Evolutionary conservation across 2,329 filamentous ascomycete genomes (phyloP), one percentile per base, ranked within the genome.

Genomic region (Lachnellula willkommii): DNA sequence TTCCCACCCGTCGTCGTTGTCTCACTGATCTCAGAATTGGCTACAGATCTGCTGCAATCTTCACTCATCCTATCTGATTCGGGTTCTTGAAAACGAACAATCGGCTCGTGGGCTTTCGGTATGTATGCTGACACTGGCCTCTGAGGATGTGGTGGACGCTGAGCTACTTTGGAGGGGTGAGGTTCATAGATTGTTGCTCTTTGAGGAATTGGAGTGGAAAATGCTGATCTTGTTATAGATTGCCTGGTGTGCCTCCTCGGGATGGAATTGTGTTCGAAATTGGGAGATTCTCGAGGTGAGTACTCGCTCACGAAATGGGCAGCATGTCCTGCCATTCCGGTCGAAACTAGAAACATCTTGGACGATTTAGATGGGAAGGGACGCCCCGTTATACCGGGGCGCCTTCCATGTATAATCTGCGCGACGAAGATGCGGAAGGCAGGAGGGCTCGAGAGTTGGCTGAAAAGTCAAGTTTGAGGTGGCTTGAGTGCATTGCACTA

Each of bases 321-420:
- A 32, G 57, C 56, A 47, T 68, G 68, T 39, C 67, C 59, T 35
- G 56, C 59, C 42, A 65, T 61, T 40, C 62, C 68, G 14, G 42
- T 52, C 6, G 63, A 66, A 52, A 69, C 65, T 32, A 69, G 48
- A 47, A 69, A 65, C 68, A 70, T 70, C 47, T 45, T 66, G 57
- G 57, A 52, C 14, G n/a, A 35, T 6, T 57, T 40, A 17, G 6
- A 7, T 49, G 46, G 58, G 62, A 64, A 63, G 54, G 48, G 55
- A 50, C 56, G 53, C 57, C 60, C 63, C 61, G 51, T 39, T 40
- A 43, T 17, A 20, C 43, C 49, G 57, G 58, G 59, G 58, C 57
- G 57, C 55, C 59, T 58, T 59, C 63, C 55, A 52, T 56, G 47
- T 39, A 24, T 24, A 26, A 39, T 32, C 40, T 40, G n/a, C 5